Base-by-base conservation (phyloP, 345 rosid genomes). In the Erysimum cheiranthoides region DNA sequence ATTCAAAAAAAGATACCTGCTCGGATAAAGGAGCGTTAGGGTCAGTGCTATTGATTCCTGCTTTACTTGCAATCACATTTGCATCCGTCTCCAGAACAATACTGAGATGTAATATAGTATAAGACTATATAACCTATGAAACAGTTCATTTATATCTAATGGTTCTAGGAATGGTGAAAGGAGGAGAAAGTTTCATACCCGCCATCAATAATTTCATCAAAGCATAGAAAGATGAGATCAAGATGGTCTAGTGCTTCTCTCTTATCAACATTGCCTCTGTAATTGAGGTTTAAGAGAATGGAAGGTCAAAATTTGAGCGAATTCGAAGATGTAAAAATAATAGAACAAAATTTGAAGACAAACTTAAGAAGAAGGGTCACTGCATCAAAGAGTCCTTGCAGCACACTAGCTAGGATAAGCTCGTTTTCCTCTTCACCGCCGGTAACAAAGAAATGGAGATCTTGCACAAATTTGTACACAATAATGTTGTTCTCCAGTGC, bases 381-480 rank as follows among this genome's bases (percentile, higher is more conserved):
- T 49, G 93, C 89, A 79, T 93, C 97, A 42, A 87, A 88, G 71
- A 93, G 88, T 8, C 96, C 97, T 54, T 91, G 88, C 72, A 91
- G 93, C 56, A 93, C 92, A 43, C 85, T 66, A 27, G 87, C 86
- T 61, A 91, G 78, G 80, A 91, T 84, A 69, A 89, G 78, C 78
- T 93, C 98, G 68, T 91, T 93, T 78, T 93, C 97, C 64, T 89
- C 85, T 80, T 91, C 96, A 66, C 90, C 84, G 38, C 96, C 98
- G 1, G 92, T 85, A 52, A 91, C 93, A 80, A 89, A 93, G 80
- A 93, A 91, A 86, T 88, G 97, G 58, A 93, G 90, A 80, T 87
- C 96, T 79, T 91, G 96, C 66, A 83, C 89, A 65, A 91, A 87
- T 84, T 91, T 91, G 86, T 89, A 91, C 10, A 89, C 88, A 13